Evolutionary conservation across 1,139 yeast genomes (phyloP).

Genomic region (Candida pseudocylindracea): DNA sequence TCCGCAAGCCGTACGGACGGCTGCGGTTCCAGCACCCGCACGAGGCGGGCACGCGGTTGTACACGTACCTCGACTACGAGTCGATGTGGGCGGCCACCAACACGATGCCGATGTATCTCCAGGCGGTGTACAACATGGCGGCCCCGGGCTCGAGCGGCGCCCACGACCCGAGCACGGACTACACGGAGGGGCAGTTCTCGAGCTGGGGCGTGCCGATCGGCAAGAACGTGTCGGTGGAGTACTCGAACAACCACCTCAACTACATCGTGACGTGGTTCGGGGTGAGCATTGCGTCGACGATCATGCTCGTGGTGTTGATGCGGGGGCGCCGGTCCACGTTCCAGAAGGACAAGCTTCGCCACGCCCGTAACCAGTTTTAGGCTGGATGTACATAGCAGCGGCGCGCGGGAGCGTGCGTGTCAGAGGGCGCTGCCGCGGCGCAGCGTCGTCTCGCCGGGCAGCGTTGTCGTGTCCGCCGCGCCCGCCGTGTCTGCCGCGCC

Average conservation of each 20-base stretch:
- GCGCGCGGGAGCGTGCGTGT: too few species aligned
- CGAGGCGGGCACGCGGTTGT: slow-evolving; percentile 32
- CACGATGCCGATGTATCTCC: slow-evolving; percentile 55
- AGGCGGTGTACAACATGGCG: slow-evolving; percentile 48
- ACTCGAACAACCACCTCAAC: slow-evolving; percentile 79
- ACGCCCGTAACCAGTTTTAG: too few species aligned
- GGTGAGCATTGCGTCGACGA: slow-evolving; percentile 25
- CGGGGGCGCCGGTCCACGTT: too few species aligned
- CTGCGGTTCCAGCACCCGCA: slow-evolving; percentile 64
- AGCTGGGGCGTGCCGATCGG: slow-evolving; percentile 86
- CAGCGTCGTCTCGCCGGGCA: too few species aligned
- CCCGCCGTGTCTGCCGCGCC: too few species aligned
- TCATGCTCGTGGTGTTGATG: too few species aligned
- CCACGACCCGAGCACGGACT: slow-evolving; percentile 14
- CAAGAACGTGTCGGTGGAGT: slow-evolving; percentile 50
- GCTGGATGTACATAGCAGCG: too few species aligned
- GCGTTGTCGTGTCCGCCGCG: too few species aligned
- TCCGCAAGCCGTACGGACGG: slow-evolving; percentile 48
- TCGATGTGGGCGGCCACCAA: slow-evolving; percentile 58
- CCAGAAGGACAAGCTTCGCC: too few species aligned
- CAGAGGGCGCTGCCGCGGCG: too few species aligned
- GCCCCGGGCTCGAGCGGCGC: slow-evolving; percentile 4
- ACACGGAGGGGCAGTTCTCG: slow-evolving; percentile 27
- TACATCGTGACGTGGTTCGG: slow-evolving; percentile 94
- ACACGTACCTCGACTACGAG: slow-evolving; percentile 56